Evolutionary conservation across 1,284 basidiomycete genomes (phyloP), one percentile per base, ranked within the genome.

Genomic region (Waitea zeae): DNA sequence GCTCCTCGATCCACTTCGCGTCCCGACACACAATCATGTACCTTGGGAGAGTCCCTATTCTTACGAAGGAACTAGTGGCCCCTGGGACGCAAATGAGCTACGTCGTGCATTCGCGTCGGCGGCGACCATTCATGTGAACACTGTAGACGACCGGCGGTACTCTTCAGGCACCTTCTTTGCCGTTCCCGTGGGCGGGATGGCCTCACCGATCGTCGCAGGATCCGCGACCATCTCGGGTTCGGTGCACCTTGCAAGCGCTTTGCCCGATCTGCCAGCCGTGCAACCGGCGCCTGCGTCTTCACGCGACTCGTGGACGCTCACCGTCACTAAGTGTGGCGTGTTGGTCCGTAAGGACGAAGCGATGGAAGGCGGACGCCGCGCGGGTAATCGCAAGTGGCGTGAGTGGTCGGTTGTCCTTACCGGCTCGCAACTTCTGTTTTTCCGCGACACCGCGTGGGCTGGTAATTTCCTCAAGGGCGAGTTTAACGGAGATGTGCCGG

Each of bases 391-490:
- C 32, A 96, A 90, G 54, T 98, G 93, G 93, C 80, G 69, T 47
- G 60, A 73, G 20, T 93, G 79, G 68, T 82, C 75, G 40, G 76
- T 92, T 6, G 64, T 95, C 35, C 62, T 99, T 36, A 92, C 90
- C 3, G 79, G 76, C 20, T 88, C 88, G 5, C 92, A 96, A 49
- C 61, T 98, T 6, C 65, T 97, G 31, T 81, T 97, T 50, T 92
- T 92, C 58, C 87, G 87, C 41, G 90, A 97, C 53, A 55, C 74
- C 1, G 57, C 70, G 5, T 81, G 73, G 75, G 75, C 75, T 4
- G 48, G 59, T 20, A 59, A 61, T 14, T 52, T 89, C 17, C 58
- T 69, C 35, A 62, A 68, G 30, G 22, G n/a, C 7, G 22, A 26
- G 7, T 7, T 7, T 7, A n/a, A n/a, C 7, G 22, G 7, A 26